Percentiles rank a stretch among this genome's conserved stretches.
Conservation (phyloP, 805 yeast genomes). For the Starmerella roubikii region DNA sequence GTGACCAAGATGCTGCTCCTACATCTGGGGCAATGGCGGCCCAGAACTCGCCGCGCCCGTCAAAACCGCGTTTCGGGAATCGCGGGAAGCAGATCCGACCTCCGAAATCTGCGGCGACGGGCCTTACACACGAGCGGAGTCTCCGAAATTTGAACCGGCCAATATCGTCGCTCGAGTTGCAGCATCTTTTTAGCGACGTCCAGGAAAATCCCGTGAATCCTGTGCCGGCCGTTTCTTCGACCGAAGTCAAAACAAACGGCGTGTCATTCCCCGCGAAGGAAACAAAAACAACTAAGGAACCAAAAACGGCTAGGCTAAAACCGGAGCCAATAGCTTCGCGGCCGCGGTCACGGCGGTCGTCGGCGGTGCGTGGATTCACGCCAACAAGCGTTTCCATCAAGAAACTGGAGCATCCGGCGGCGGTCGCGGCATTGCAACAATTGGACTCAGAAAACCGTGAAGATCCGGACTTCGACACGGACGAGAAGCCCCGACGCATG, state of each 20-base stretch:
- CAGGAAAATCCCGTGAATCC: not conserved
- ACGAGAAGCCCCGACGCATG: not conserved
- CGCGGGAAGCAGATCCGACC: not conserved
- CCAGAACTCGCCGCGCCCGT: too few relatives aligned
- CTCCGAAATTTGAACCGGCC: slow-evolving; percentile 2
- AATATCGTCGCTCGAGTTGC: slow-evolving; percentile 11
- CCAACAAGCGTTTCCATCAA: slow-evolving; percentile 27
- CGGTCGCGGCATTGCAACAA: not conserved
- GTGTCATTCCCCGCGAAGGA: too few relatives aligned
- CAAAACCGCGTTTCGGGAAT: too few relatives aligned
- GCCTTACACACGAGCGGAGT: not conserved
- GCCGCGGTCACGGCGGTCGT: not conserved
- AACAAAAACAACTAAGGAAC: too few relatives aligned
- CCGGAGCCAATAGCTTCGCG: too few relatives aligned
- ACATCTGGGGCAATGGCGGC: not conserved
- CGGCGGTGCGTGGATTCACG: slow-evolving; percentile 28
- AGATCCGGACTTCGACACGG: not conserved
- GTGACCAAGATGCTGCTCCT: not conserved
- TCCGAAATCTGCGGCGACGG: not conserved
- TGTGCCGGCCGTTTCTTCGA: not conserved
- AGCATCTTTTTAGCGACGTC: slow-evolving; percentile 8
- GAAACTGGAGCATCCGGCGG: not conserved
- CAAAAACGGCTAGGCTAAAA: too few relatives aligned
- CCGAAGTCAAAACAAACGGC: not conserved
- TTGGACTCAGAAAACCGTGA: not conserved